A percentile compares a stretch with the other conserved stretches of the same genome.
phyloP scores from a whole-genome alignment of 306 rosid species.

The Lathyrus aphaca region DNA sequence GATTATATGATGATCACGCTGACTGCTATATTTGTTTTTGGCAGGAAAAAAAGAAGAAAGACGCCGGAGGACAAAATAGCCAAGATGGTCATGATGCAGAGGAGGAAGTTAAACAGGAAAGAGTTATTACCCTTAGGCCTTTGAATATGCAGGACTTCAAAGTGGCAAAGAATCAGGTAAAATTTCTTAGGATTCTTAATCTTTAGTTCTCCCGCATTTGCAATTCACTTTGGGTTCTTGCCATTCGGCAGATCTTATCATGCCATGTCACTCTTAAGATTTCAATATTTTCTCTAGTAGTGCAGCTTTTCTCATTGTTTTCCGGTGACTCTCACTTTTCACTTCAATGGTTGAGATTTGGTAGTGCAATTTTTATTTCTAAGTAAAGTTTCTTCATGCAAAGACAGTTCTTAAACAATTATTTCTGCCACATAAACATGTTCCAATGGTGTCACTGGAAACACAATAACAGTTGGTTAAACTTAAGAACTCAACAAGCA shows the following conservation, averaged over 20 bases:
- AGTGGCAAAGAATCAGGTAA: conserved; percentile 75
- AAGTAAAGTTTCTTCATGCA: not conserved
- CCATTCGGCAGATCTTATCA: not conserved
- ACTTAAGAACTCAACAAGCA: not conserved
- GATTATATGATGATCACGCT: conserved; percentile 7
- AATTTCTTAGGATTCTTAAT: not conserved
- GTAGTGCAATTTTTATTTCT: not conserved
- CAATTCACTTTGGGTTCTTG: not conserved
- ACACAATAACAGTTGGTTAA: not conserved
- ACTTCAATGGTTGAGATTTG: not conserved
- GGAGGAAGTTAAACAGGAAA: conserved; percentile 50
- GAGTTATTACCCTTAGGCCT: conserved; percentile 76
- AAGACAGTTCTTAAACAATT: not conserved
- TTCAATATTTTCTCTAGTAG: not conserved
- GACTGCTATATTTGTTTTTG: not conserved
- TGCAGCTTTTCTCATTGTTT: conserved; percentile 2
- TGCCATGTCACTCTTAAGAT: not conserved
- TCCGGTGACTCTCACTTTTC: not conserved
- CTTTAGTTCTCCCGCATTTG: not conserved
- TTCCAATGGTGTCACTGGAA: not conserved
- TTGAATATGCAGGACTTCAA: conserved; percentile 76
- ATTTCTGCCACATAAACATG: not conserved
- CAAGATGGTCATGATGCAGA: conserved; percentile 34
- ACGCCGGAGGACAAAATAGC: conserved; percentile 35
- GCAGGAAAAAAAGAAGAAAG: conserved; percentile 64